These are phyloP conservation scores for Didymella glomerata DNA, from an alignment of 2,329 filamentous ascomycete species.

Conservation along the genomic window DNA sequence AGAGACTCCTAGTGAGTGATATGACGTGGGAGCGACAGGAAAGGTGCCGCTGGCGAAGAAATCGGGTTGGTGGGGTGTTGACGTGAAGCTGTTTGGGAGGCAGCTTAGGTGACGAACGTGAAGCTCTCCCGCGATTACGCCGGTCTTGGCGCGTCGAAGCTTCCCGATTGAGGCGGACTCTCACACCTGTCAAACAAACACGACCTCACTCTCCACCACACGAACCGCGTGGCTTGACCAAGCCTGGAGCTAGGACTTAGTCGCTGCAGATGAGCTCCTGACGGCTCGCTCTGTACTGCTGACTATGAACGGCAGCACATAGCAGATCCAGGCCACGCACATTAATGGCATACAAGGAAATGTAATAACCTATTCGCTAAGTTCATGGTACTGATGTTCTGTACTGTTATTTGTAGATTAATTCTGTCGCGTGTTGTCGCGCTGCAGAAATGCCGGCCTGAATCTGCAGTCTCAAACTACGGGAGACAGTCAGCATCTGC, in stretches of 20 bases:
- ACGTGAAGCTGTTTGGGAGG: conserved; percentile 42
- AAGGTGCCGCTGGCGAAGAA: conserved; percentile 15
- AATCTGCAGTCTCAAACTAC: background rate
- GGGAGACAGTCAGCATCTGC: background rate
- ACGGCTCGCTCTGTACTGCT: too few species aligned
- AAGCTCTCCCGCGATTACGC: conserved; percentile 38
- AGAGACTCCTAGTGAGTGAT: conserved; percentile 1
- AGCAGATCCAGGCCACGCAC: too few species aligned
- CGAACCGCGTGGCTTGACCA: background rate
- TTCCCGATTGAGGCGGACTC: conserved; percentile 18
- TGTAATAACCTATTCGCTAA: too few species aligned
- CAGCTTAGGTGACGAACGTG: conserved; percentile 48
- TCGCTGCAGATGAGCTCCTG: too few species aligned
- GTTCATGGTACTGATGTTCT: too few species aligned
- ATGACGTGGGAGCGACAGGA: conserved; percentile 7
- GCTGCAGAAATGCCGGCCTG: background rate
- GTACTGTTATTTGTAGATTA: too few species aligned
- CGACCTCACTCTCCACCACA: background rate
- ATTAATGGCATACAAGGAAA: too few species aligned
- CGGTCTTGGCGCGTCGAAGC: conserved; percentile 33
- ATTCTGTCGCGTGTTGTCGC: background rate
- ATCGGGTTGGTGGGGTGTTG: conserved; percentile 27
- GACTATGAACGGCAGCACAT: too few species aligned
- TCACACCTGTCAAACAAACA: background rate
- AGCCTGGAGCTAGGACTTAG: background rate